Evolutionary conservation across 352 stramenopile genomes (phyloP).

Genomic region (Phytophthora multivora): DNA sequence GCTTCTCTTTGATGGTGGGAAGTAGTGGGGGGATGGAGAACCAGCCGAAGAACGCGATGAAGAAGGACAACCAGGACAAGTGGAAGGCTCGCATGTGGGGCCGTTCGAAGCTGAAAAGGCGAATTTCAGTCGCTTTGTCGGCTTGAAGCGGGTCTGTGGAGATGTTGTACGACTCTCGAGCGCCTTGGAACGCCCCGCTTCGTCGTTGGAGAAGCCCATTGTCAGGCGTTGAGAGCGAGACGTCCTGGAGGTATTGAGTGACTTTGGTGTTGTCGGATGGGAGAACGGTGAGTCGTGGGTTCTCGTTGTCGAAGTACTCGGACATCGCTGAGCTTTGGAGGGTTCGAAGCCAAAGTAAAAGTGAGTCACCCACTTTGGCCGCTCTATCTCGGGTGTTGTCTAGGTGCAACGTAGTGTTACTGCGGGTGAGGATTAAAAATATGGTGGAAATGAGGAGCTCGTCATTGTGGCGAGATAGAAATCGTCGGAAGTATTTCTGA

Average conservation of each 20-base stretch:
- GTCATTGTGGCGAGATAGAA: no score
- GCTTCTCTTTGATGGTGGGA: constrained; percentile 24
- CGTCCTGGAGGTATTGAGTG: constrained; percentile 4
- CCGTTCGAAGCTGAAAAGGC: constrained; percentile 30
- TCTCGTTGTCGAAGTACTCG: constrained; percentile 11
- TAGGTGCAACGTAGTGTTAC: no score
- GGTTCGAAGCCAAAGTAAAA: constrained; percentile 13
- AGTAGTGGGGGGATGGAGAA: constrained; percentile 75
- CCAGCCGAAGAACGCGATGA: constrained; percentile 94
- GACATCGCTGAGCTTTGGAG: constrained; percentile 1
- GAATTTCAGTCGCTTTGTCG: constrained; percentile 32
- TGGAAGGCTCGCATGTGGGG: constrained; percentile 80
- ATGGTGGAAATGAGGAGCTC: no score
- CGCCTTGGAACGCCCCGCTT: neutral
- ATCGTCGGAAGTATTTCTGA: no score
- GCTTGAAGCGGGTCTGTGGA: constrained; percentile 40
- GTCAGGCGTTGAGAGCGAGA: neutral
- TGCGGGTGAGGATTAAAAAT: no score
- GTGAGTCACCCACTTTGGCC: neutral
- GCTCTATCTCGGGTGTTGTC: no score
- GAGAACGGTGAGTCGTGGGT: constrained; percentile 1
- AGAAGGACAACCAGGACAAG: constrained; percentile 92
- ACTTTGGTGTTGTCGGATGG: neutral
- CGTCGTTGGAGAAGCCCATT: neutral
- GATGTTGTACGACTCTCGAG: constrained; percentile 16